These are phyloP conservation scores for Monosporascus sp. DNA, from an alignment of 2,329 filamentous ascomycete genomes.

Conservation along the genomic window DNA sequence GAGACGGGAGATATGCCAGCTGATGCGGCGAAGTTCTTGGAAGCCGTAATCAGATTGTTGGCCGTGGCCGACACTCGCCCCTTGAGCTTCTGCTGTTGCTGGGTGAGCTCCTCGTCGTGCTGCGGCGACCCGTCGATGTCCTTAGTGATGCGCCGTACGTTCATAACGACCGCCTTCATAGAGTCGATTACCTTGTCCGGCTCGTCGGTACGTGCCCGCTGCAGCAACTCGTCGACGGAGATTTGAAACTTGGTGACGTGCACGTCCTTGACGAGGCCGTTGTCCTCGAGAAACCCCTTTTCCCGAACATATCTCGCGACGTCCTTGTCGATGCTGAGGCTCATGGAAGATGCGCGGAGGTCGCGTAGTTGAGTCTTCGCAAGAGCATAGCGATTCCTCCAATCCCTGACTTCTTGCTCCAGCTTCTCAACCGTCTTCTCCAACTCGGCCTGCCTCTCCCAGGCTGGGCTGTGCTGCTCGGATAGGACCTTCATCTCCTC, in stretches of 20 bases:
- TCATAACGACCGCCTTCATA: slow-evolving; percentile 80
- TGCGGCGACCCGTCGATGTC: slow-evolving; percentile 61
- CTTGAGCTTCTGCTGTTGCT: slow-evolving; percentile 66
- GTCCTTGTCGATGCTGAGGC: slow-evolving; percentile 63
- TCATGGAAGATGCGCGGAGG: slow-evolving; percentile 74
- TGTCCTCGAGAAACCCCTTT: slow-evolving; percentile 60
- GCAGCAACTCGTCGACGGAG: slow-evolving; percentile 83
- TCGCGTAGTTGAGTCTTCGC: slow-evolving; percentile 81
- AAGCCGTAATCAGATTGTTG: slow-evolving; percentile 91
- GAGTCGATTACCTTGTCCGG: slow-evolving; percentile 72
- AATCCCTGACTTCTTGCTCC: slow-evolving; percentile 79
- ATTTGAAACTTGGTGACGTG: slow-evolving; percentile 95
- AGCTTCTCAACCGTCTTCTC: slow-evolving; percentile 69
- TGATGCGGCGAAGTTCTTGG: slow-evolving; percentile 82
- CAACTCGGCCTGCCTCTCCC: slow-evolving; percentile 77
- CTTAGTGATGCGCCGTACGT: slow-evolving; percentile 77
- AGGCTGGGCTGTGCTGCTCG: slow-evolving; percentile 68
- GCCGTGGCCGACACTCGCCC: slow-evolving; percentile 83
- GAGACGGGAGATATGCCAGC: slow-evolving; percentile 89
- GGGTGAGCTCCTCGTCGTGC: slow-evolving; percentile 47
- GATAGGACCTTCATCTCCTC: slow-evolving; percentile 86
- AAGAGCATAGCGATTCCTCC: slow-evolving; percentile 84
- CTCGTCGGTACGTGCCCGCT: slow-evolving; percentile 66
- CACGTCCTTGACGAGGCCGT: slow-evolving; percentile 81
- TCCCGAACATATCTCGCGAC: slow-evolving; percentile 62